Base-by-base conservation (phyloP, 2,329 filamentous ascomycete species). In the Sodiomyces alkalinus region DNA sequence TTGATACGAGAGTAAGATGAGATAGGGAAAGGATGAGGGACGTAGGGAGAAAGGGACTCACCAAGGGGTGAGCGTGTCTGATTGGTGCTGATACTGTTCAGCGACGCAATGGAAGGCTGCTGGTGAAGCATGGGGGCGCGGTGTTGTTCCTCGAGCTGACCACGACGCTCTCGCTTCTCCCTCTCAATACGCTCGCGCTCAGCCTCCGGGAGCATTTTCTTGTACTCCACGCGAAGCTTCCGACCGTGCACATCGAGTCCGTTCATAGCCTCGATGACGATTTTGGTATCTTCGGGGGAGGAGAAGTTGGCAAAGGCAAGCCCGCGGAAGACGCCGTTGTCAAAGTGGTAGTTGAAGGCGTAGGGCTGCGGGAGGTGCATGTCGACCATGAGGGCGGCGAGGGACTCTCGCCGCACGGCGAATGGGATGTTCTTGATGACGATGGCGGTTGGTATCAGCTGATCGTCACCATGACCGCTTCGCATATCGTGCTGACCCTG, bases 391-490 rank as follows among this genome's bases (percentile, higher is more conserved):
- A 94, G 68, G 37, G 77, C 74, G 19, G 92, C 82, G 21, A 98
- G 66, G 44, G 87, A 83, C 55, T 98, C 90, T 57, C 96, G 96
- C 53, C 93, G 86, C 32, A 96, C 85, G 17, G 92, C 90, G 51
- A 98, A 98, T 0, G 92, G 90, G 20, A 98, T 98, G 50, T 98
- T 98, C 62, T 98, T 98, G 57, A 98, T 96, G 33, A 98, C 90
- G 43, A 98, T 96, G 30, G 90, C 90, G 4, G 90, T 98, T 3
- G 87, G 87, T 34, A 98, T 98, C 35, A 98, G 71, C 57, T 96
- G 87, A 41, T 93, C 87, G 32, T 74, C 66, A 26, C 73, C 68
- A 45, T 43, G 60, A 53, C 45, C 46, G 45, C 31, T 33, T 33
- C 47, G 43, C 44, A 57, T 48, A 24, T 50, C 48, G 17, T 27